Percentiles rank a stretch among this genome's conserved stretches.
phyloP scores from a whole-genome alignment of 495 filamentous ascomycete species.

The Hyaloscypha finlandica region DNA sequence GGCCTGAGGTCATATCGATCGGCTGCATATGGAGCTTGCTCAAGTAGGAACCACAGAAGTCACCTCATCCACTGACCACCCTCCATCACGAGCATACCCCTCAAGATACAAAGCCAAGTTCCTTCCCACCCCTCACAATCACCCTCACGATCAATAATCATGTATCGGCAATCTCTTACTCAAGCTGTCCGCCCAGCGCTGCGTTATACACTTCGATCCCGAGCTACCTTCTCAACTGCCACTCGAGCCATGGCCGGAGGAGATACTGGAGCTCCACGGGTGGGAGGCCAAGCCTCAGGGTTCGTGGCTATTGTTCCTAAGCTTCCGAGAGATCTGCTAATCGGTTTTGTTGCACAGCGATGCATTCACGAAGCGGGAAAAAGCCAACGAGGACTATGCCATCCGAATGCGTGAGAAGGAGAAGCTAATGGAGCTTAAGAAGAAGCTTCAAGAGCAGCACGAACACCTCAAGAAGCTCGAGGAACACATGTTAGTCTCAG shows the following conservation, averaged over 20 bases:
- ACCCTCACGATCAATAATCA: conserved; percentile 38
- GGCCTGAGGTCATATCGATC: conserved; percentile 1
- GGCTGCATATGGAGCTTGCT: not conserved
- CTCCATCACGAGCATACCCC: conserved; percentile 20
- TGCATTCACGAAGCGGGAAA: conserved; percentile 87
- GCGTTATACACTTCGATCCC: conserved; percentile 45
- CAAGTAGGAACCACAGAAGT: conserved; percentile 16
- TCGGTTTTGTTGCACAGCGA: conserved; percentile 57
- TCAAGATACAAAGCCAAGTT: conserved; percentile 24
- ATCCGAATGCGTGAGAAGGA: conserved; percentile 82
- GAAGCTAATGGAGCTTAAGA: conserved; percentile 75
- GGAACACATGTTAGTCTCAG: conserved; percentile 70
- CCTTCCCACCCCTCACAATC: conserved; percentile 12
- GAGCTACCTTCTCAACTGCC: conserved; percentile 62
- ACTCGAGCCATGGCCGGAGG: conserved; percentile 64
- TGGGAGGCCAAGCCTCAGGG: conserved; percentile 46
- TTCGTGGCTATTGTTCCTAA: conserved; percentile 1
- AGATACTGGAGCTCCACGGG: conserved; percentile 65
- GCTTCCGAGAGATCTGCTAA: conserved; percentile 7
- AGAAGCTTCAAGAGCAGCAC: conserved; percentile 78
- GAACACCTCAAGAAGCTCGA: conserved; percentile 81
- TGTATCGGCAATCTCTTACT: conserved; percentile 67
- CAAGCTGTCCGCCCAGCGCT: conserved; percentile 55
- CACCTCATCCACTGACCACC: conserved; percentile 28
- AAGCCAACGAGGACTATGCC: conserved; percentile 79